Base-by-base conservation (phyloP, 2,329 filamentous ascomycete genomes). In the Aspergillus ustus region DNA sequence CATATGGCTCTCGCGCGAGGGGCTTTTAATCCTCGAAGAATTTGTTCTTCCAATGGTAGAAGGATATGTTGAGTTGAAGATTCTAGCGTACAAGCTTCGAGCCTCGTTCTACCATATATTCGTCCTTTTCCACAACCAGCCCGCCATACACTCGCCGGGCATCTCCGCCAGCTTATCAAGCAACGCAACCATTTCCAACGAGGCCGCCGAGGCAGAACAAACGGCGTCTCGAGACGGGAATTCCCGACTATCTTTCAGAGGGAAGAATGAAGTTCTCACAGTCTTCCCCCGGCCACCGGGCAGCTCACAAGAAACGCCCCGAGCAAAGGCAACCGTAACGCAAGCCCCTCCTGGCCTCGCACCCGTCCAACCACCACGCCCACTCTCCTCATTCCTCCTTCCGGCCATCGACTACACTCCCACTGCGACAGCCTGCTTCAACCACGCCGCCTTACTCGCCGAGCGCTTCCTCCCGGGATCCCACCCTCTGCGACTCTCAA, bases 21-120 rank as follows among this genome's bases (percentile, higher is more conserved):
- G 95, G 1, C 82, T 97, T 2, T 86, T 92, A 34, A 91, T 98
- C 77, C 83, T 97, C 9, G 93, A 98, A 72, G 81, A 85, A 53
- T 95, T 94, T 74, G 88, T 99, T 51, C 81, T 98, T 20, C 95
- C 94, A 46, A 91, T 90, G 85, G 91, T 92, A 59, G 88, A 84
- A 68, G 89, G 87, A 71, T 92, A 88, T 78, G 87, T 83, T 72
- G 93, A 96, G 75, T 87, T 97, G 60, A 93, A 93, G 72, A 93
- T 98, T 49, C 84, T 99, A 65, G 89, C 91, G 20, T 92, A 92
- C 75, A 99, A 98, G 78, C 84, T 99, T 15, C 89, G 92, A 63
- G 95, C 95, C 17, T 96, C 92, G 20, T 96, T 98, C 74, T 95
- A 96, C 70, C 94, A 99, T 79, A 92, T 99, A 67, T 97, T 97